A percentile compares a stretch with the other conserved stretches of the same genome.
Evolutionary conservation across 31 red algal species (phyloP).

Genomic region (Odonthalia washingtoniensis): DNA sequence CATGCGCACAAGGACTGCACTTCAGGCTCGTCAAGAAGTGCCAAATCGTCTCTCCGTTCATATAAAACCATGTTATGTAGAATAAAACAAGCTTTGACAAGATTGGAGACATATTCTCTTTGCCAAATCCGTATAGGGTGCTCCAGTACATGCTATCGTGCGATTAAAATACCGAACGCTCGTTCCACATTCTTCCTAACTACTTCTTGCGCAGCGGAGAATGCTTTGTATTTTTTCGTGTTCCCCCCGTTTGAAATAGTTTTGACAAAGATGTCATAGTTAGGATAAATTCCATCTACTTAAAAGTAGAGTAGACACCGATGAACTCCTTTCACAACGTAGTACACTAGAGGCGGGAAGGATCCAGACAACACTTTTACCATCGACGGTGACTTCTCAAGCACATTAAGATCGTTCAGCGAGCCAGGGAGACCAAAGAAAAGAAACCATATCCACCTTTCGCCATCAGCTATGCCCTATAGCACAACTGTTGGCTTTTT

Average conservation of each 20-base stretch:
- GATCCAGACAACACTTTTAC: neutral
- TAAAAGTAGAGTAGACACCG: constrained; percentile 28
- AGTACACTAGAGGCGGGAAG: constrained; percentile 21
- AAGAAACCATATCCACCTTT: constrained; percentile 1
- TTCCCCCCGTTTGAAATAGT: constrained; percentile 16
- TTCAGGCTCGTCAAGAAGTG: neutral
- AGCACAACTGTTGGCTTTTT: constrained; percentile 23
- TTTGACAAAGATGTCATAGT: constrained; percentile 30
- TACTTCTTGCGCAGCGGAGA: constrained; percentile 16
- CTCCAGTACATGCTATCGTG: constrained; percentile 16
- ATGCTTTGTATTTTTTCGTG: constrained; percentile 5
- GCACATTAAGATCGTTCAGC: constrained; percentile 41
- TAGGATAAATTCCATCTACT: constrained; percentile 38
- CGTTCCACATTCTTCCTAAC: constrained; percentile 35
- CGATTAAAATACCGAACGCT: constrained; percentile 35
- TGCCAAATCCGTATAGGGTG: constrained; percentile 12
- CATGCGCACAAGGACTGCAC: neutral
- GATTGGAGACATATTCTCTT: neutral
- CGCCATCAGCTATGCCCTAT: neutral
- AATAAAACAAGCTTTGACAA: constrained; percentile 37
- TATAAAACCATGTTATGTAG: constrained; percentile 36
- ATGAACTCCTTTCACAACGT: constrained; percentile 22
- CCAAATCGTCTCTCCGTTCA: constrained; percentile 5
- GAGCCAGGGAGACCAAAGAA: constrained; percentile 35
- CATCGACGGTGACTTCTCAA: constrained; percentile 27